Evolutionary conservation across 2,329 filamentous ascomycete species (phyloP), one percentile per base, ranked within the genome.

Genomic region (Colletotrichum lindemuthianum): DNA sequence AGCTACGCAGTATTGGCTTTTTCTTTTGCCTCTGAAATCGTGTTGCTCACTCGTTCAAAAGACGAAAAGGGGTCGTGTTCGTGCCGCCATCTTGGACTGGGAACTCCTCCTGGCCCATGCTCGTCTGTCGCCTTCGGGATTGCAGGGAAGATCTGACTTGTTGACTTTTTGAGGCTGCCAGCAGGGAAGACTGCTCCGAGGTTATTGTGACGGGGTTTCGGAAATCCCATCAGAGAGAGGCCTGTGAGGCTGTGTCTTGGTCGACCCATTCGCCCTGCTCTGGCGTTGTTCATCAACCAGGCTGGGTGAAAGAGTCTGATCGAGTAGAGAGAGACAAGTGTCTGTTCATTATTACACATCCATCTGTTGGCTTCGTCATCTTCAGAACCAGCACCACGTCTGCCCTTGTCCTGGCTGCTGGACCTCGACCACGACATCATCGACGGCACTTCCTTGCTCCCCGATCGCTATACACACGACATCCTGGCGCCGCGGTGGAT

Each of bases 181-280:
- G 15, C 61, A 65, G 58, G 58, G 58, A 61, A 61, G 15, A 40
- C 50, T 33, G 47, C 51, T 11, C 47, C 58, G 61, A 56, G 36
- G 50, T 48, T 9, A 61, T 51, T 61, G 37, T 36, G 34, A 61
- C 61, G 40, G 61, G 41, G 61, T 65, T 65, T 65, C 61, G 51
- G 48, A 45, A 60, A 61, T 56, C 51, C 58, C 61, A 65, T 56
- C 51, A 33, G 61, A 50, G 45, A 33, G 61, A 50, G 45, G 49
- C 37, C 49, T 36, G 60, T 50, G 37, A 2, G 16, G n/a, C n/a
- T 24, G 24, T 24, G 32, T 33, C 16, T 44, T 34, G 40, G 59
- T 58, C 53, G 53, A 58, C 39, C 32, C 36, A 50, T 57, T 61
- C 52, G 59, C 44, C 51, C 51, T 60, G 51, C 32, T 57, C 12